Evolutionary conservation across 306 rosid species (phyloP).

Genomic region (Prunus mira): DNA sequence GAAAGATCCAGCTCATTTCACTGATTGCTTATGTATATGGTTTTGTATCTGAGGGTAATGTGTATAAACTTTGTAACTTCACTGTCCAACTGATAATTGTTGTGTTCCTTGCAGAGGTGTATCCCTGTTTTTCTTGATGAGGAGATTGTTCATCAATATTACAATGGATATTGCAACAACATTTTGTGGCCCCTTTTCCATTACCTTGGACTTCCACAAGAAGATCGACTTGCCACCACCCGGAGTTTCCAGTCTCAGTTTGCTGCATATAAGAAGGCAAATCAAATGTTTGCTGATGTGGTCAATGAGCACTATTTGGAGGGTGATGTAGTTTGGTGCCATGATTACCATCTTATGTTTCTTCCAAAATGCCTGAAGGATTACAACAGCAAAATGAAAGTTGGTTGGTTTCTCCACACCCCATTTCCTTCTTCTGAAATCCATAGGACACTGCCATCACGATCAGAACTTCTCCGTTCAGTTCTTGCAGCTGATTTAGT

Average conservation of each 20-base stretch:
- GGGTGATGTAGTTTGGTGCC: constrained; percentile 97
- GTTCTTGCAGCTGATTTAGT: constrained; percentile 95
- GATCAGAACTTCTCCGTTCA: constrained; percentile 77
- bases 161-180: constrained; percentile 92
- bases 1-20: neutral
- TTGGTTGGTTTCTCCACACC: constrained; percentile 95
- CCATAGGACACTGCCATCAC: constrained; percentile 85
- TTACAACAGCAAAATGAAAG: constrained; percentile 67
- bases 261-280: constrained; percentile 82
- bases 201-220: constrained; percentile 95
- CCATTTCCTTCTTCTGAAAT: constrained; percentile 96
- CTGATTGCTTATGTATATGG: neutral
- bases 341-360: constrained; percentile 93
- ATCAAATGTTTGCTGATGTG: constrained; percentile 91
- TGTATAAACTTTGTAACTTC: constrained; percentile 2
- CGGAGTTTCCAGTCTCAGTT: constrained; percentile 94
- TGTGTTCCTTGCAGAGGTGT: constrained; percentile 53
- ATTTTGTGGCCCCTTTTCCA: constrained; percentile 94
- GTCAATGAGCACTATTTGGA: constrained; percentile 73
- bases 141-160: constrained; percentile 87
- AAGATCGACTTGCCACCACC: constrained; percentile 94
- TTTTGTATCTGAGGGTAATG: neutral
- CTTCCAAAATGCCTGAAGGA: constrained; percentile 88
- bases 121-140: constrained; percentile 93
- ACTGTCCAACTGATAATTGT: constrained; percentile 19